Evolutionary conservation across 2,329 filamentous ascomycete species (phyloP), one percentile per base, ranked within the genome.

Genomic region (Escovopsis sp.): DNA sequence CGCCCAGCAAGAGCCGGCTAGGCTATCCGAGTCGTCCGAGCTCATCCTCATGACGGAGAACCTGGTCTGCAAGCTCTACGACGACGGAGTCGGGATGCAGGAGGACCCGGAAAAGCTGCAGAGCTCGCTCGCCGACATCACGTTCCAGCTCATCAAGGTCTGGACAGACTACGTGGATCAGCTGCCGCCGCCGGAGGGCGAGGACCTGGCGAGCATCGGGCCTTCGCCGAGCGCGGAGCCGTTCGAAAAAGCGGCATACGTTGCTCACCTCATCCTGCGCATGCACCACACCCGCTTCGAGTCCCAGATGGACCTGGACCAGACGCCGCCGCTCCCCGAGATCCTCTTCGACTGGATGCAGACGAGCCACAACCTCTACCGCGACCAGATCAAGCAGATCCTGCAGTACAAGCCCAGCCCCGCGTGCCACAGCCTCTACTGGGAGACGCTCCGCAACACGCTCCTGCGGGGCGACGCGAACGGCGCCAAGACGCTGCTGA

Each of bases 301-400:
- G 12, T 58, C 51, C 33, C 54, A 63, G 19, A 55, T 52, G 10
- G 60, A 60, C 30, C 57, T 63, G 8, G 60, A 59, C 30, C 63
- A 66, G 50, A 55, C 58, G 2, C 67, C 68, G 2, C 72, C 84
- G 1, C 66, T 93, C 15, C 85, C 89, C 1, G 80, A 82, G 54
- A 73, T 87, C 12, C 66, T 96, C 12, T 78, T 95, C 47, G 74
- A 84, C 52, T 96, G 89, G 89, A 69, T 94, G 49, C 73, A 84
- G 43, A 69, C 70, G 12, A 75, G 85, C 54, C 85, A 94, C 55
- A 77, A 83, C 48, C 72, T 81, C 26, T 83, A 83, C 52, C 70
- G 72, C 2, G 70, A 76, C 41, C 82, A 88, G 53, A 66, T 83
- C 23, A 67, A 76, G 33, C 68, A 77, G 4, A 71, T 95, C 23